Evolutionary conservation across 495 filamentous ascomycete genomes (phyloP).

Genomic region (Hypoxylon cercidicola): DNA sequence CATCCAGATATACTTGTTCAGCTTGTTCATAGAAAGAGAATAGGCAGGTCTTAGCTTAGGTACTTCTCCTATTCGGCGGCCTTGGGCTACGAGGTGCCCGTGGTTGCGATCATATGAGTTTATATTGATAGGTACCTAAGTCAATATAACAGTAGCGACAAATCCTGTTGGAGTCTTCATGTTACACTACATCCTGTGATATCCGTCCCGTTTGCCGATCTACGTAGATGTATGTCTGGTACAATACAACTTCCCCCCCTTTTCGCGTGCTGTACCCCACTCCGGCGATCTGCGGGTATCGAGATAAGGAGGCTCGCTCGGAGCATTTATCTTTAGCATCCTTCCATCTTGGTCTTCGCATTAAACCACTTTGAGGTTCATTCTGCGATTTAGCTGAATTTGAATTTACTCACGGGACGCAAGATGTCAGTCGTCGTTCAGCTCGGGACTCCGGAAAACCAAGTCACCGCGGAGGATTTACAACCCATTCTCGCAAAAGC

Average conservation of each 20-base stretch:
- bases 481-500: constrained; percentile 29
- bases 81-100: no score
- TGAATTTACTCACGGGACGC: background rate
- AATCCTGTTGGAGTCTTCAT: background rate
- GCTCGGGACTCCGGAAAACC: background rate
- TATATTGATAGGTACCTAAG: background rate
- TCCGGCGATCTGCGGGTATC: background rate
- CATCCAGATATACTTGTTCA: constrained; percentile 7
- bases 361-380: no score
- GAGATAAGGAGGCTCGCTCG: no score
- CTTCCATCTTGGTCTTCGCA: no score
- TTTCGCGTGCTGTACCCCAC: constrained; percentile 4
- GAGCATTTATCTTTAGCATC: no score
- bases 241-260: constrained; percentile 10
- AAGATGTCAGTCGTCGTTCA: constrained; percentile 29
- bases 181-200: background rate
- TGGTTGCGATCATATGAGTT: no score
- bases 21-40: background rate
- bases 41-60: no score
- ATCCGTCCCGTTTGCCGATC: background rate
- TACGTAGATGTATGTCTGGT: background rate
- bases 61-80: no score
- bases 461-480: constrained; percentile 30
- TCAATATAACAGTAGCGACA: background rate
- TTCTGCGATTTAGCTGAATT: no score